Conservation (phyloP, 2,329 filamentous ascomycete species). For the Mycosphaerella sp. region DNA sequence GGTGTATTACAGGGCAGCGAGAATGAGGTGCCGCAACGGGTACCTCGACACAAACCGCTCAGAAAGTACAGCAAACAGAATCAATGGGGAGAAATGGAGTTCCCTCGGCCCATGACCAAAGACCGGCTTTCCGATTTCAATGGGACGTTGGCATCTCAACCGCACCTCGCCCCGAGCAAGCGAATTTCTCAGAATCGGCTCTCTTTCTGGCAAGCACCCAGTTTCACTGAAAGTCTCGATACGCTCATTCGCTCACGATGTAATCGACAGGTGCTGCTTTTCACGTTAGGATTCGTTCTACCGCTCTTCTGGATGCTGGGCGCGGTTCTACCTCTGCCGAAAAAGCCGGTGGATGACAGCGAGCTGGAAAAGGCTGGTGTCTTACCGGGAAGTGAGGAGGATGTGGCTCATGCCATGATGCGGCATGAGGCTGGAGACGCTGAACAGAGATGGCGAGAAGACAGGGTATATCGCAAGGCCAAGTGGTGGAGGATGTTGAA, state of each 20-base stretch:
- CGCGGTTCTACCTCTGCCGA: conserved; percentile 32
- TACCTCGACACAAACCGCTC: conserved; percentile 18
- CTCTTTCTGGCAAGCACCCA: conserved; percentile 32
- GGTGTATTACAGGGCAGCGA: conserved; percentile 26
- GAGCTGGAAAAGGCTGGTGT: conserved; percentile 24
- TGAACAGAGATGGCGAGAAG: conserved; percentile 29
- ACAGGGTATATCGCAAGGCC: conserved; percentile 31
- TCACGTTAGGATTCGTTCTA: conserved; percentile 33
- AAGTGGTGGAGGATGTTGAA: conserved; percentile 36
- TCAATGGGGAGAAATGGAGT: conserved; percentile 31
- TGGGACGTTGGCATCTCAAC: conserved; percentile 13
- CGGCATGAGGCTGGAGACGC: conserved; percentile 29
- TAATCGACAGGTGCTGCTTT: conserved; percentile 34
- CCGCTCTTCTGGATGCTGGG: conserved; percentile 34
- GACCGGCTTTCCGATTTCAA: conserved; percentile 27
- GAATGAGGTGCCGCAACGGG: conserved; percentile 1
- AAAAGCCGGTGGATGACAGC: conserved; percentile 18
- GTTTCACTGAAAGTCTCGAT: conserved; percentile 32
- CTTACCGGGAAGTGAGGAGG: conserved; percentile 22
- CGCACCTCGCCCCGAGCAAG: conserved; percentile 28
- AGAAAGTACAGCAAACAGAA: conserved; percentile 29
- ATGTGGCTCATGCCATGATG: conserved; percentile 28
- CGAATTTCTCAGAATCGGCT: conserved; percentile 22
- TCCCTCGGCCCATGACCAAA: conserved; percentile 31
- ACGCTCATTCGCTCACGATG: conserved; percentile 30